Percentiles rank a stretch among this genome's conserved stretches.
Conservation (phyloP, 2,329 filamentous ascomycete genomes). For the Aspergillus tanneri region DNA sequence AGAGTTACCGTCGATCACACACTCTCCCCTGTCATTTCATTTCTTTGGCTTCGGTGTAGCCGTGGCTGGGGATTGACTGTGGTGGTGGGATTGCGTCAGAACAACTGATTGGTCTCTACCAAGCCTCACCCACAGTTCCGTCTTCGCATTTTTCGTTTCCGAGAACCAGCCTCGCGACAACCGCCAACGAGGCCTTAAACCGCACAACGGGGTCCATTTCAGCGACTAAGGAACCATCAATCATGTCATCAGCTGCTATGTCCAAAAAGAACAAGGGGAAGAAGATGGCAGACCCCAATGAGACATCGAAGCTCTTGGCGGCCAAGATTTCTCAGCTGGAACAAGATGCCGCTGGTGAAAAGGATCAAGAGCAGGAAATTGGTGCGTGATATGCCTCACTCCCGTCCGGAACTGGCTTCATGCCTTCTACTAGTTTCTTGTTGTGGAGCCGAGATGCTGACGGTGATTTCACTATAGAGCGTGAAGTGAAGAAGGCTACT, state of each 20-base stretch:
- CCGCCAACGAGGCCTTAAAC: constrained; percentile 46
- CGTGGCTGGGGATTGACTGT: constrained; percentile 1
- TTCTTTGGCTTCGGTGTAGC: background rate
- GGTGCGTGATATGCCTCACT: constrained; percentile 57
- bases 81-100: constrained; percentile 13
- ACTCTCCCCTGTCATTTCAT: background rate
- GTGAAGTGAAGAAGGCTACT: constrained; percentile 90
- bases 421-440: constrained; percentile 15
- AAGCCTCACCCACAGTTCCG: constrained; percentile 21
- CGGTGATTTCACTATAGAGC: constrained; percentile 59
- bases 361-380: constrained; percentile 94
- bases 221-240: constrained; percentile 16
- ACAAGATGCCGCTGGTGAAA: constrained; percentile 87
- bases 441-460: constrained; percentile 19
- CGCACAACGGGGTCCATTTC: constrained; percentile 22
- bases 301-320: constrained; percentile 86
- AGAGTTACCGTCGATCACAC: constrained; percentile 8
- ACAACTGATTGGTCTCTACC: constrained; percentile 18
- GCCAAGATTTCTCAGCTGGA: constrained; percentile 95
- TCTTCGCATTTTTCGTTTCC: constrained; percentile 35
- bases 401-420: constrained; percentile 12
- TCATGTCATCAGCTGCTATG: constrained; percentile 51
- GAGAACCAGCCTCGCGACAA: constrained; percentile 44
- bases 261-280: constrained; percentile 81
- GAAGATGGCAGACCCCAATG: constrained; percentile 78